These are phyloP conservation scores for Arachis hypogaea DNA, from an alignment of 306 rosid species.

Conservation along the genomic window DNA sequence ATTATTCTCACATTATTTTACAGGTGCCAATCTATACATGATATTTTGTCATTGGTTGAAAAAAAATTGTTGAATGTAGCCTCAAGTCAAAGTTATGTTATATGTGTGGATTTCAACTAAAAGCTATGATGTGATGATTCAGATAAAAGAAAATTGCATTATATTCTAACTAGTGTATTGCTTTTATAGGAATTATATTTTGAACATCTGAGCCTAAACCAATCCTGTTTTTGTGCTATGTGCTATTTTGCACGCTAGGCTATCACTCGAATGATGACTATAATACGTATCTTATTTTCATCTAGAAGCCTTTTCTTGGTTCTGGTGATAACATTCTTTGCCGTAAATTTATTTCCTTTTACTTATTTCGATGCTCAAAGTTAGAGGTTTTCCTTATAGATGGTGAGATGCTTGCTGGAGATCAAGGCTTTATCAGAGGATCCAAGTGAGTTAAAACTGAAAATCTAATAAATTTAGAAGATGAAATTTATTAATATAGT, in stretches of 20 bases:
- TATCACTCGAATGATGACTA: constrained; percentile 16
- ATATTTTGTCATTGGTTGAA: not conserved
- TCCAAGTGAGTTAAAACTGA: constrained; percentile 50
- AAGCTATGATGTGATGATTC: not conserved
- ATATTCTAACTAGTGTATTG: constrained; percentile 12
- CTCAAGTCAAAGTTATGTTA: constrained; percentile 15
- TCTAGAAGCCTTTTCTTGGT: constrained; percentile 26
- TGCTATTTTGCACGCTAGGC: constrained; percentile 13
- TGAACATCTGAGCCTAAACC: not conserved
- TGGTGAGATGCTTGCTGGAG: constrained; percentile 37
- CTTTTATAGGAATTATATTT: constrained; percentile 21
- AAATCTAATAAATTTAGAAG: not conserved
- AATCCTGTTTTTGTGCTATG: not conserved
- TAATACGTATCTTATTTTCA: not conserved
- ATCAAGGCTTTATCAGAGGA: constrained; percentile 45
- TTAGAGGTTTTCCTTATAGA: constrained; percentile 44
- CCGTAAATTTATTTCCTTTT: constrained; percentile 23
- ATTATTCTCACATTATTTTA: constrained; percentile 19
- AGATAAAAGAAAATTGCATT: not conserved
- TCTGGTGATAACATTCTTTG: not conserved
- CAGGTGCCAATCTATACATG: not conserved
- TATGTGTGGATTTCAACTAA: constrained; percentile 29
- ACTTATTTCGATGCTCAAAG: constrained; percentile 38
- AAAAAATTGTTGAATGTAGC: not conserved
- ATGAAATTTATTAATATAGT: not conserved